Evolutionary conservation across 2,329 filamentous ascomycete genomes (phyloP).

Genomic region (Coniochaeta sp.): DNA sequence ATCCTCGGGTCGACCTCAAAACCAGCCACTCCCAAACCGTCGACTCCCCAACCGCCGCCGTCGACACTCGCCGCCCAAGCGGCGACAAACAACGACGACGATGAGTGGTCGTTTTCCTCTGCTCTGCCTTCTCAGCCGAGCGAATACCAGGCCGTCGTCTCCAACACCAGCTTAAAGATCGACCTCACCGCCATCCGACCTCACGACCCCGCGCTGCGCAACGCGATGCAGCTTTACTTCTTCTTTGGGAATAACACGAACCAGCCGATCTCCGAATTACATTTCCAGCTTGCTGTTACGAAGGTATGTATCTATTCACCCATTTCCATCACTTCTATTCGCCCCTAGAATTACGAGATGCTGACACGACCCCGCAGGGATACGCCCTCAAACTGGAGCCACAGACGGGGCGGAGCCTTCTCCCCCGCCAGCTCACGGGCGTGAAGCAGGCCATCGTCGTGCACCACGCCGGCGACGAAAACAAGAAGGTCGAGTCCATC

Average conservation of each 20-base stretch:
- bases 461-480: constrained; percentile 61
- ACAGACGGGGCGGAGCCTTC: constrained; percentile 72
- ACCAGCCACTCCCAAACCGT: constrained; percentile 22
- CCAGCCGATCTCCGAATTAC: constrained; percentile 67
- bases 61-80: constrained; percentile 15
- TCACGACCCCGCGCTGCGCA: constrained; percentile 23
- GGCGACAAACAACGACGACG: constrained; percentile 62
- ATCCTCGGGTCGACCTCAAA: constrained; percentile 34
- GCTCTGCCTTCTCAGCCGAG: constrained; percentile 63
- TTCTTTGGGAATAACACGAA: constrained; percentile 77
- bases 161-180: constrained; percentile 63
- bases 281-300: constrained; percentile 88
- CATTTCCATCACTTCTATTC: too few relatives aligned
- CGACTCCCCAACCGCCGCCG: constrained; percentile 20
- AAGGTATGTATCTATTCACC: constrained; percentile 52
- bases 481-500: constrained; percentile 64
- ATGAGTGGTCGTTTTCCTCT: constrained; percentile 92
- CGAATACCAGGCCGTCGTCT: constrained; percentile 59
- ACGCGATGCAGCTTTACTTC: constrained; percentile 63
- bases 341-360: not conserved
- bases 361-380: constrained; percentile 43
- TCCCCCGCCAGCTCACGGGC: constrained; percentile 64
- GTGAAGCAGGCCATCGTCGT: constrained; percentile 78
- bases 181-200: constrained; percentile 60
- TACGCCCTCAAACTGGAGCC: constrained; percentile 77